A percentile compares a stretch with the other conserved stretches of the same genome.
phyloP scores from a whole-genome alignment of 2,329 filamentous ascomycete genomes.

The Thelonectria rubi region DNA sequence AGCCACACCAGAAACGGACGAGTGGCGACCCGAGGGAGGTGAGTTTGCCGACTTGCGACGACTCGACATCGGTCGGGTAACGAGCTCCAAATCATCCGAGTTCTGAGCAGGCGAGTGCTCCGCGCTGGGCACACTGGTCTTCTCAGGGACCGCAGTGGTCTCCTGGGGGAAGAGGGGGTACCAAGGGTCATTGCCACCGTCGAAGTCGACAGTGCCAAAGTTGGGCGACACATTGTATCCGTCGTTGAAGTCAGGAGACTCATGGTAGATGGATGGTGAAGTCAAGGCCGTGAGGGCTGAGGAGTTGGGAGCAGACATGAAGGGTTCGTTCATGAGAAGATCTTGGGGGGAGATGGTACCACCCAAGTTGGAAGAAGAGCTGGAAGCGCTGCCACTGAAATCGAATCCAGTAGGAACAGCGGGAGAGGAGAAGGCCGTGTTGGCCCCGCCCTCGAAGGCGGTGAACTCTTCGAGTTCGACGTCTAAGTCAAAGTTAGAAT shows the following conservation, averaged over 20 bases:
- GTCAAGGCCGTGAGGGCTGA: constrained; percentile 84
- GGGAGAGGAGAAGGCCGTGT: constrained; percentile 64
- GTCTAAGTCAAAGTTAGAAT: constrained; percentile 55
- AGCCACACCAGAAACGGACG: constrained; percentile 74
- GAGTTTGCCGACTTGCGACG: constrained; percentile 58
- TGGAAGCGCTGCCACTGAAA: constrained; percentile 56
- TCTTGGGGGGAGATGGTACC: constrained; percentile 85
- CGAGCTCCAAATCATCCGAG: constrained; percentile 60
- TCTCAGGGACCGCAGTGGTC: constrained; percentile 37
- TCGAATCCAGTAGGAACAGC: constrained; percentile 62
- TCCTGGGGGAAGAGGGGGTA: constrained; percentile 76
- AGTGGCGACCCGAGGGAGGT: constrained; percentile 65
- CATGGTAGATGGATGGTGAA: constrained; percentile 81
- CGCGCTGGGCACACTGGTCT: constrained; percentile 33
- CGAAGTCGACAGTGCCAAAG: constrained; percentile 69
- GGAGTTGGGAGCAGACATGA: constrained; percentile 82
- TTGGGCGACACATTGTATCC: constrained; percentile 82
- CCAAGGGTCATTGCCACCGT: constrained; percentile 67
- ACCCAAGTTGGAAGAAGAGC: constrained; percentile 63
- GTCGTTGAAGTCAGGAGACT: constrained; percentile 76
- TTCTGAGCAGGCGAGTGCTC: constrained; percentile 55
- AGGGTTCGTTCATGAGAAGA: constrained; percentile 73
- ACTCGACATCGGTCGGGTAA: constrained; percentile 51
- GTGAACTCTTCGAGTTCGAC: constrained; percentile 68
- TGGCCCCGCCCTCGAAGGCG: constrained; percentile 62